Evolutionary conservation across 495 filamentous ascomycete genomes (phyloP).

Genomic region (Podospora fimiseda): DNA sequence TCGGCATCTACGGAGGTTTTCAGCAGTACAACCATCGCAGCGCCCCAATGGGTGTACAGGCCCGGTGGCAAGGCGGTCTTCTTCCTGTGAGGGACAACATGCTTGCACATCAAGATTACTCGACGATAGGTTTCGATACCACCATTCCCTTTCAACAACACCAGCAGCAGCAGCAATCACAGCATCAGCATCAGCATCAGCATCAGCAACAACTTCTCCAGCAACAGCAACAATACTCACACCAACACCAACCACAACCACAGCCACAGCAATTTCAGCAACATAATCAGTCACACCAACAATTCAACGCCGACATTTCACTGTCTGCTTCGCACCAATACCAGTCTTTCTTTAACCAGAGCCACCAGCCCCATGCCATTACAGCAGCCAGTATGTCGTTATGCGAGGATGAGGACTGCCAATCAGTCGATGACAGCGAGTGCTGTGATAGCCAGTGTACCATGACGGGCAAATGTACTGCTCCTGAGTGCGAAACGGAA

Average conservation of each 20-base stretch:
- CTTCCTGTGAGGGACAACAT: constrained; percentile 5
- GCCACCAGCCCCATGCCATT: constrained; percentile 14
- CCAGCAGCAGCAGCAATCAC: too few relatives aligned
- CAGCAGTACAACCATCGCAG: constrained; percentile 27
- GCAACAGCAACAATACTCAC: constrained; percentile 4
- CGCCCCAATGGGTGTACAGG: constrained; percentile 7
- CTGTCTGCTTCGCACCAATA: constrained; percentile 8
- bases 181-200: background rate
- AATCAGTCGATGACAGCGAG: constrained; percentile 20
- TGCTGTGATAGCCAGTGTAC: constrained; percentile 34
- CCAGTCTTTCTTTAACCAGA: background rate
- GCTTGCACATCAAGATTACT: constrained; percentile 6
- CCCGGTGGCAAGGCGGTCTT: constrained; percentile 13
- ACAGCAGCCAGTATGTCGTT: constrained; percentile 3
- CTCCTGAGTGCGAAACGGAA: constrained; percentile 25
- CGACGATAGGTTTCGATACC: constrained; percentile 1
- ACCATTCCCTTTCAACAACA: background rate
- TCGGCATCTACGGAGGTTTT: constrained; percentile 30
- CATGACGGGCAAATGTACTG: constrained; percentile 33
- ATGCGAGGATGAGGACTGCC: constrained; percentile 26
- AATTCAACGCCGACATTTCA: constrained; percentile 7
- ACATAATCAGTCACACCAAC: too few relatives aligned
- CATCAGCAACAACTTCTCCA: background rate
- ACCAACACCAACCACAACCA: background rate
- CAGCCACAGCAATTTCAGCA: background rate